phyloP scores from a whole-genome alignment of 257 asterid genomes.

The Salvia miltiorrhiza region DNA sequence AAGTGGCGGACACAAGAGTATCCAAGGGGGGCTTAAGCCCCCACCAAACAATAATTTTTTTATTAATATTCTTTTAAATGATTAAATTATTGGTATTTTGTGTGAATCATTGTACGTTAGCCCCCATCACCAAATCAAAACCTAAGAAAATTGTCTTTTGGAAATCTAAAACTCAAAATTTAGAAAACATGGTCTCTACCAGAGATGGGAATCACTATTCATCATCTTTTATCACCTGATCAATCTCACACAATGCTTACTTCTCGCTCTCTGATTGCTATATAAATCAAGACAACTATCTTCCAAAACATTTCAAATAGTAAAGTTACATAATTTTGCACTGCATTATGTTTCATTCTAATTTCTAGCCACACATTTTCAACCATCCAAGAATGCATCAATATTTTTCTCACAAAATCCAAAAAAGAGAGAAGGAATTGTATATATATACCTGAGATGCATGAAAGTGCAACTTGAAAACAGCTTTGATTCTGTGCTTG shows the following conservation, averaged over 20 bases:
- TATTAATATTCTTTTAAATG: no score
- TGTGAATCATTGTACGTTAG: no score
- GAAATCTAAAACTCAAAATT: no score
- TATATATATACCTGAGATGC: conserved; percentile 71
- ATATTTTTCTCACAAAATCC: not conserved
- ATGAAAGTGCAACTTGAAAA: conserved; percentile 88
- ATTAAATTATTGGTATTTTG: no score
- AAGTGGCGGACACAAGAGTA: no score
- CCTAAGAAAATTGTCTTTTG: no score
- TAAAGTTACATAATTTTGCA: not conserved
- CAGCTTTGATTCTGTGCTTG: conserved; percentile 77
- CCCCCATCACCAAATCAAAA: no score
- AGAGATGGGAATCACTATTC: no score
- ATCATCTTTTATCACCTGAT: no score
- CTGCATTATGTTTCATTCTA: not conserved
- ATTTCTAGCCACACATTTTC: not conserved
- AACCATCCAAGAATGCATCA: conserved; percentile 1
- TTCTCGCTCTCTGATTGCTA: not conserved
- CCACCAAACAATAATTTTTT: no score
- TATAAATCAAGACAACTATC: not conserved
- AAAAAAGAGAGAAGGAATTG: not conserved
- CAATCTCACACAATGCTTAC: not conserved
- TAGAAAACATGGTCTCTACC: no score
- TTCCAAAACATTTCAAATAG: not conserved
- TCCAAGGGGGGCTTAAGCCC: no score